Evolutionary conservation across 495 filamentous ascomycete genomes (phyloP), one percentile per base, ranked within the genome.

Genomic region (Tuber brumale): DNA sequence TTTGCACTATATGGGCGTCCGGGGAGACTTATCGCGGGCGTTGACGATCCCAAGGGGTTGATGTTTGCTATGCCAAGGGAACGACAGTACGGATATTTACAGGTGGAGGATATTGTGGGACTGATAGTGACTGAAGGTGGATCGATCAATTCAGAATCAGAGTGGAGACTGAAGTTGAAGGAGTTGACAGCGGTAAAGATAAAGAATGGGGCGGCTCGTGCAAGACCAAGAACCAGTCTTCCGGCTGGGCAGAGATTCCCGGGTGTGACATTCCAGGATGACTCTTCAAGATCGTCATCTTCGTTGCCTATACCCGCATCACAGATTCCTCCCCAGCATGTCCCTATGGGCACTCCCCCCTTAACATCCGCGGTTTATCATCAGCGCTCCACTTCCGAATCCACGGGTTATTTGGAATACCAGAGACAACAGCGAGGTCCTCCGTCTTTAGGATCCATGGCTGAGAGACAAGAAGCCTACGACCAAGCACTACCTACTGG

Each of bases 21-120:
- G 14, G 93, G 88, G 42, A 91, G 92, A 75, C 86, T 99, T 41
- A 90, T 97, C 70, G 92, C 95, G 1, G 97, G 96, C 81, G 90
- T 91, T 0, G 89, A 92, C 41, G 93, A 99, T 84, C 86, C 90
- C 6, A 90, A 92, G 76, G 95, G 95, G 75, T 87, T 99, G 80
- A 99, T 99, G 95, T 98, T 99, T 85, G 96, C 94, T 0, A 95
- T 99, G 90, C 96, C 95, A 0, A 92, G 91, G 80, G 89, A 96
- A 75, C 89, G 89, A 61, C 89, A 92, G 74, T 97, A 97, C 82
- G 95, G 95, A 0, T 98, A 98, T 83, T 84, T 98, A 35, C 96
- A 98, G 79, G 88, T 94, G 43, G 79, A 93, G 51, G 95, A 99
- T 84, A 93, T 98, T 14, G 90, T 90, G 21, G 87, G 86, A 72